Conservation (phyloP, 208 protist genomes). For the Naegleria lovaniensis region DNA sequence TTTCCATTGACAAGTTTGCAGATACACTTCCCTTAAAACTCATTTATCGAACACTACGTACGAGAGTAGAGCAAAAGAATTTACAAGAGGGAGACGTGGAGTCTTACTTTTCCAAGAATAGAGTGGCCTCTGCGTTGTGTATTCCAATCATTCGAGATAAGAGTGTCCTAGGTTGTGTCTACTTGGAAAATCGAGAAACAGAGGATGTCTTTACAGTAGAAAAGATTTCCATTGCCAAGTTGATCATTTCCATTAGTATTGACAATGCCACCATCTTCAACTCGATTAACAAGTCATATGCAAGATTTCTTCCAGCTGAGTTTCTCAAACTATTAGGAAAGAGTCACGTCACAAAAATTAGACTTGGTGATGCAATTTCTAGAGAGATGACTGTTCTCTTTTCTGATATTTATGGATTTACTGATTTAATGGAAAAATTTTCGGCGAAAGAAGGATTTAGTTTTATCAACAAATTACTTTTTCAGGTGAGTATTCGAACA, state of each 20-base stretch:
- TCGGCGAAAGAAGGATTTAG: constrained; percentile 29
- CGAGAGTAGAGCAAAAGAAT: background rate
- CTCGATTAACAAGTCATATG: background rate
- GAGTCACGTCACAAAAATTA: background rate
- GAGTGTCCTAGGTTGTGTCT: background rate
- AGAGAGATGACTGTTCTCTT: constrained; percentile 43
- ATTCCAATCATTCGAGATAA: background rate
- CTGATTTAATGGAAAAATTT: constrained; percentile 41
- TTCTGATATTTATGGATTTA: constrained; percentile 48
- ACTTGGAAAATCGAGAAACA: background rate
- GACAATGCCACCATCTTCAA: background rate
- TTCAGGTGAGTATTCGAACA: constrained; percentile 25
- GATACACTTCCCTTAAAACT: background rate
- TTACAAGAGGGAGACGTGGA: background rate
- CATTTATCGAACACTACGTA: background rate
- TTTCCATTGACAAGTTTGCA: background rate
- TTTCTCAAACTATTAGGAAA: constrained; percentile 1
- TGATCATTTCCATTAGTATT: background rate
- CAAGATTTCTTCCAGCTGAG: background rate
- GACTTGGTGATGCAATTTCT: background rate
- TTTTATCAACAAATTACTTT: constrained; percentile 39
- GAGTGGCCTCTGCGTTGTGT: background rate
- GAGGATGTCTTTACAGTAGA: background rate
- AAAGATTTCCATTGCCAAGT: background rate
- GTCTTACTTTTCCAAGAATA: background rate